phyloP scores from a whole-genome alignment of 768 basidiomycete species.

The Lanmaoa pseudosensibilis region DNA sequence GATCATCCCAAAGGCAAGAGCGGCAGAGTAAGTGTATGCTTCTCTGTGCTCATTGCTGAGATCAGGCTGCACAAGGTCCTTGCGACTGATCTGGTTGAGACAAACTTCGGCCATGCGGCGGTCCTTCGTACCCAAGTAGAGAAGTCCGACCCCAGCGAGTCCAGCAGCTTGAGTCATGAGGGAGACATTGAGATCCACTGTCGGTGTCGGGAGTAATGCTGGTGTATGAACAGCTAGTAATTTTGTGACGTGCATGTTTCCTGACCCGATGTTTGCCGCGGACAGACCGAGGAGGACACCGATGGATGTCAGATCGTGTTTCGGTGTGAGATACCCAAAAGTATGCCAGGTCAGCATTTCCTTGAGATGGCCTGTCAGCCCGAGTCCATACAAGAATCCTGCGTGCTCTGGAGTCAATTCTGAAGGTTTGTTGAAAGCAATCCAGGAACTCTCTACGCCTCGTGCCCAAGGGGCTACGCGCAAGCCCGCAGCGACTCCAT shows the following conservation, averaged over 20 bases:
- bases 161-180: slow-evolving; percentile 89
- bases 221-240: slow-evolving; percentile 91
- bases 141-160: slow-evolving; percentile 80
- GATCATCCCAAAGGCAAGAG: slow-evolving; percentile 92
- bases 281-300: slow-evolving; percentile 92
- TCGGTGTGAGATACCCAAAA: slow-evolving; percentile 91
- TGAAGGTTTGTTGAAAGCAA: slow-evolving; percentile 90
- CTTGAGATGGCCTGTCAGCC: slow-evolving; percentile 86
- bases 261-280: slow-evolving; percentile 83
- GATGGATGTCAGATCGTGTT: slow-evolving; percentile 94
- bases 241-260: slow-evolving; percentile 86
- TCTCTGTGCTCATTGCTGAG: slow-evolving; percentile 88
- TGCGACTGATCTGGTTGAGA: slow-evolving; percentile 76
- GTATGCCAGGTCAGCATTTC: slow-evolving; percentile 94
- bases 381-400: slow-evolving; percentile 92
- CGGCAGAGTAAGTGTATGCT: slow-evolving; percentile 86
- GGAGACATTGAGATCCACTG: slow-evolving; percentile 86
- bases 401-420: slow-evolving; percentile 92
- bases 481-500: slow-evolving; percentile 91
- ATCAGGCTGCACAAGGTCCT: slow-evolving; percentile 77
- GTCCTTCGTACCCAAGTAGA: slow-evolving; percentile 87
- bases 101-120: slow-evolving; percentile 92
- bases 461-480: slow-evolving; percentile 74
- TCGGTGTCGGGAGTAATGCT: slow-evolving; percentile 83
- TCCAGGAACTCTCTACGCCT: slow-evolving; percentile 91